phyloP scores from a whole-genome alignment of 257 asterid genomes.

The Solanum boliviense region DNA sequence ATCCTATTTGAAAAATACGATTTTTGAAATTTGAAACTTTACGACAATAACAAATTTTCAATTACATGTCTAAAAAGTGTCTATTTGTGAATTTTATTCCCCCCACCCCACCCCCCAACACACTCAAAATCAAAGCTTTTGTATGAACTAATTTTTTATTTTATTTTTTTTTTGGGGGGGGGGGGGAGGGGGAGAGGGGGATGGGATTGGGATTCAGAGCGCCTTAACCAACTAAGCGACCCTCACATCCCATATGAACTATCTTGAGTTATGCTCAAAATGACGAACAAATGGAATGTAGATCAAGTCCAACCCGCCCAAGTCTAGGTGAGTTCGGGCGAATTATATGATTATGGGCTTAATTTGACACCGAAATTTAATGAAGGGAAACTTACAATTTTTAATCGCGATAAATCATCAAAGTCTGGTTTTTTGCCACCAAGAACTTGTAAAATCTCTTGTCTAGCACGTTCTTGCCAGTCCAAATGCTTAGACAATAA shows the following conservation, averaged over 20 bases:
- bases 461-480: constrained; percentile 18
- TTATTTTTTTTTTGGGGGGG: no score
- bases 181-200: no score
- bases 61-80: no score
- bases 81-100: no score
- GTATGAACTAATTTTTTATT: background rate
- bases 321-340: background rate
- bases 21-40: no score
- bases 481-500: constrained; percentile 4
- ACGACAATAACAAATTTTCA: no score
- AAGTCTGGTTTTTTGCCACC: background rate
- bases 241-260: background rate
- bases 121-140: background rate
- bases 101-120: background rate
- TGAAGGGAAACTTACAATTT: background rate
- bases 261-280: background rate
- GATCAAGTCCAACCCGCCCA: background rate
- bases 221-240: background rate
- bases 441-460: constrained; percentile 3
- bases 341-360: background rate
- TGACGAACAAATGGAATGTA: background rate
- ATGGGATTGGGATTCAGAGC: background rate
- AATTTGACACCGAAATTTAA: background rate
- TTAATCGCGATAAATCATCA: constrained; percentile 3
- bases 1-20: no score